Percentiles rank a stretch among this genome's conserved stretches.
Evolutionary conservation across 768 basidiomycete species (phyloP).

Genomic region (Kwoniella dejecticola): DNA sequence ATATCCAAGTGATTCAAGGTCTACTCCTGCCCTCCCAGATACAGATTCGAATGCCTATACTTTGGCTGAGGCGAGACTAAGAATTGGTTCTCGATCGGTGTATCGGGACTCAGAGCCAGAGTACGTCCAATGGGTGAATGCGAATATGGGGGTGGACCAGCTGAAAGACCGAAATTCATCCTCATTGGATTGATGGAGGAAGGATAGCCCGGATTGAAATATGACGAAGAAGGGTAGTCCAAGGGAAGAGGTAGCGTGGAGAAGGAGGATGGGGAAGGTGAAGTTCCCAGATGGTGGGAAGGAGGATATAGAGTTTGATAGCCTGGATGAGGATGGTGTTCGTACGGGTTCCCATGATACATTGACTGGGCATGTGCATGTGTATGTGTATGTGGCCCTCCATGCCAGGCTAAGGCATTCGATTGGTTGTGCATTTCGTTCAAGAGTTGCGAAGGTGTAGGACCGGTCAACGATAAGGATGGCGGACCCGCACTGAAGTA

Average conservation of each 20-base stretch:
- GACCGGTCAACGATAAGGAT: no score
- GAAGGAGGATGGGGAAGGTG: constrained; percentile 3
- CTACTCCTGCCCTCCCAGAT: no score
- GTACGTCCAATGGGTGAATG: constrained; percentile 16
- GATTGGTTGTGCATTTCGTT: no score
- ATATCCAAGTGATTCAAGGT: not conserved
- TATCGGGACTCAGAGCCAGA: not conserved
- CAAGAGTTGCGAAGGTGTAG: no score
- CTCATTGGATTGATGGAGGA: not conserved
- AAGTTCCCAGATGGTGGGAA: not conserved
- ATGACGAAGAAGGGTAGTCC: not conserved
- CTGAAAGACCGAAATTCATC: constrained; percentile 1
- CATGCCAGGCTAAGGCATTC: no score
- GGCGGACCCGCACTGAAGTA: no score
- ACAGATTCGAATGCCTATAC: no score
- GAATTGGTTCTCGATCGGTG: constrained; percentile 9
- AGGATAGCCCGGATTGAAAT: not conserved
- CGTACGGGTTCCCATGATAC: no score
- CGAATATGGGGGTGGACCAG: constrained; percentile 20
- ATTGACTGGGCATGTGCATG: no score
- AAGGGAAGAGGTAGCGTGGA: not conserved
- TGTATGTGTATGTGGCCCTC: no score
- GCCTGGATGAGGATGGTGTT: no score
- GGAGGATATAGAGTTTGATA: not conserved
- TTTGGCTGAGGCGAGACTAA: no score